Evolutionary conservation across 371 early-diverging fungal genomes (phyloP), one percentile per base, ranked within the genome.

Genomic region (Nematocida major): DNA sequence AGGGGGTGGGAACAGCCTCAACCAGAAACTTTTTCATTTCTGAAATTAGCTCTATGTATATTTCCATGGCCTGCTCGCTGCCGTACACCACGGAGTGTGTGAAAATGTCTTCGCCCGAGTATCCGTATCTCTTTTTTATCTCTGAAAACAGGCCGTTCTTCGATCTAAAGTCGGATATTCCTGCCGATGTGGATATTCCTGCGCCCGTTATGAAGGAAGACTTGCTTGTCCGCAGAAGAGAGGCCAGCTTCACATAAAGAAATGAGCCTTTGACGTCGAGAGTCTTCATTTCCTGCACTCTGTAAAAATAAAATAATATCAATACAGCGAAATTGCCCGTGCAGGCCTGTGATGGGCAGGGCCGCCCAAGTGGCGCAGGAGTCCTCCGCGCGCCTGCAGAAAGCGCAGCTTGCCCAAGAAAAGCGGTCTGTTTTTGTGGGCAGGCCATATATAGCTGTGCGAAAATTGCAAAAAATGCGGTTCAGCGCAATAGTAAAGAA

Each of bases 141-240:
- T 92, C 81, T n/a, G 81, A 65, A 69, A 96, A 97, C 38, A 97
- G 90, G n/a, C 97, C 97, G 24, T 89, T 89, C 48, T 90, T 89
- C 9, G 96, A 95, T 48, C 97, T 87, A 73, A 96, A 97, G 79
- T 96, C 97, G 0, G 98, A 95, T 39, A 97, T 96, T 26, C 97
- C 96, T 66, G 92, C 91, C 0, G 92, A 90, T 0, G 94, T 94
- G 26, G 92, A 91, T 65, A 94, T 91, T 36, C 94, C 94, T 30
- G 94, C 94, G 4, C 94, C 94, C 18, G 90, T 89, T 24, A 94
- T 87, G 22, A 92, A 87, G 4, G 91, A 86, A n/a, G 87, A 87
- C 67, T 89, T 87, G 79, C 88, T 89, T 22, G 62, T 49, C 15
- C 61, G 47, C 57, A 84, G 69, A 40, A 73, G 39, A n/a, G 66